Base-by-base conservation (phyloP, 345 rosid genomes). In the Dipteronia dyeriana region DNA sequence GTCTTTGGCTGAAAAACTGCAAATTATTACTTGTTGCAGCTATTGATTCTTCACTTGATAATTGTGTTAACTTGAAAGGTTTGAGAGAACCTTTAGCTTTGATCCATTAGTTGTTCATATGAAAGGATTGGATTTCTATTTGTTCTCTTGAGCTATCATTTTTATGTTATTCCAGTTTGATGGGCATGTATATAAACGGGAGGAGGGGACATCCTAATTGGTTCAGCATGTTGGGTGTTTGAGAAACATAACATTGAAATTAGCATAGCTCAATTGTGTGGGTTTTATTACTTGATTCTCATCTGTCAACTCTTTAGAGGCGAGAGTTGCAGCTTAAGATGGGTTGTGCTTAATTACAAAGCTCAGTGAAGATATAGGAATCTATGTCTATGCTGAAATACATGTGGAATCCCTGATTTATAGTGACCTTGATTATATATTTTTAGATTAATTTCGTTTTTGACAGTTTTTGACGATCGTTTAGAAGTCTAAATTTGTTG, bases 231-330 rank as follows among this genome's bases (percentile, higher is more conserved):
- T 71, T 11, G 0, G 65, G 14, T 39, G 22, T 12, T 57, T 57
- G 34, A 59, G 75, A 38, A 72, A 38, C 75, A 38, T 59, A 13
- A 11, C 34, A 65, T 72, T 57, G 53, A 41, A 7, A 41, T 41
- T 41, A 41, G 9, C 13, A 4, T n/a, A 34, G 13, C 47, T 31
- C n/a, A 56, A 5, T 3, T 6, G 10, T 20, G 66, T 6, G 5
- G 39, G 17, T 62, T 17, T 0, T 41, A 45, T 43, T 17, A 4
- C 29, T 69, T 57, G 7, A 25, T 5, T 41, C 14, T 73, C 53
- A 7, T 41, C 38, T 14, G 38, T 39, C 67, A 16, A 60, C 23
- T 22, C 9, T n/a, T 38, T 13, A 57, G 75, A 59, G 3, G 34
- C 13, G 39, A 22, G 54, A 59, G 54, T n/a, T 39, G 54, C 34